Conservation (phyloP, 805 yeast genomes). For the Saccharomycopsis selenospora region DNA sequence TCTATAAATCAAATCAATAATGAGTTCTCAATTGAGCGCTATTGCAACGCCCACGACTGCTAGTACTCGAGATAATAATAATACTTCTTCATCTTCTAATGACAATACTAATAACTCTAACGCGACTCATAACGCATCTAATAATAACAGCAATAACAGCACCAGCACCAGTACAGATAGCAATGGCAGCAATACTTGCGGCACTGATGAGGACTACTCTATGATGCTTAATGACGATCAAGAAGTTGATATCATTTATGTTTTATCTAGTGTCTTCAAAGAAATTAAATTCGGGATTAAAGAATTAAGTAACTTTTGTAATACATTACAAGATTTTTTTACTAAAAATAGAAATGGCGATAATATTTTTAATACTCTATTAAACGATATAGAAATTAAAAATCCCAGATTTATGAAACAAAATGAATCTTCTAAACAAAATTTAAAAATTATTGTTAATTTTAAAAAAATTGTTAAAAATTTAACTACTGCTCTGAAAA, state of each 20-base stretch:
- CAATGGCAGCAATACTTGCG: no score
- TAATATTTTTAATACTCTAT: not conserved
- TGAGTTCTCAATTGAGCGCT: not conserved
- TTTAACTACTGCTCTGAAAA: conserved; percentile 15
- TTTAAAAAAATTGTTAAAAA: conserved; percentile 11
- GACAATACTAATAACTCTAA: not conserved
- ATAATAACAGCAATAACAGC: not conserved
- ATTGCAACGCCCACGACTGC: not conserved
- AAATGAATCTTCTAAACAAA: not conserved
- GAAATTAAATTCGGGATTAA: not conserved
- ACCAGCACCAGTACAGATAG: not conserved
- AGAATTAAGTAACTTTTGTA: not conserved
- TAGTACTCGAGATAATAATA: no score
- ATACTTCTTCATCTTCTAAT: not conserved
- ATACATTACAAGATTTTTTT: not conserved
- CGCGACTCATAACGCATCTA: not conserved
- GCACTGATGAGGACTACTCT: not conserved
- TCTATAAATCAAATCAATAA: no score
- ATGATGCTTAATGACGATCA: not conserved
- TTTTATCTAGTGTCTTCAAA: not conserved
- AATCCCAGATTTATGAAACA: not conserved
- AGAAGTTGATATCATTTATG: not conserved
- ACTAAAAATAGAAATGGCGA: not conserved
- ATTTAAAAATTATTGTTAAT: conserved; percentile 3
- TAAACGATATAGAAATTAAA: not conserved